phyloP scores from a whole-genome alignment of 768 basidiomycete species.

The Lactarius hengduanensis region DNA sequence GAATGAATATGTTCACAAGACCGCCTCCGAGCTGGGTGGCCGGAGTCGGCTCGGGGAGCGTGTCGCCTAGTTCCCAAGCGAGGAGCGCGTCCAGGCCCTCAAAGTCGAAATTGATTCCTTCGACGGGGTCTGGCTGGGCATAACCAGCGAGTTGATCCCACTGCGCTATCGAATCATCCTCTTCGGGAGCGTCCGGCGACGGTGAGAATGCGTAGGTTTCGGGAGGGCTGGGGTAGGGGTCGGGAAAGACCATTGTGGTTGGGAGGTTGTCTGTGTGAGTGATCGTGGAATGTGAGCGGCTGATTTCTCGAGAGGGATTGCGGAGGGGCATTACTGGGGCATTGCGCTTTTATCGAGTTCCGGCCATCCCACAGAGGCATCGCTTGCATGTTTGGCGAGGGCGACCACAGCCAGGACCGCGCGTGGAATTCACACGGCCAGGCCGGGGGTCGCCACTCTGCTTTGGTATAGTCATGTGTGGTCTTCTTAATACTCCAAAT shows the following conservation, averaged over 20 bases:
- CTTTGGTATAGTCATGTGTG: not conserved
- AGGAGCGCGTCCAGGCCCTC: not conserved
- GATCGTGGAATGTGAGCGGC: not conserved
- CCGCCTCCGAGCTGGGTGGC: not conserved
- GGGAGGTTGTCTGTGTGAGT: not conserved
- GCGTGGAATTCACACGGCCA: not conserved
- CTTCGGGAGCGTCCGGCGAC: not conserved
- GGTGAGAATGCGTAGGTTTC: not conserved
- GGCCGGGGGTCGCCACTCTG: not conserved
- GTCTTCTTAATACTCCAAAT: not conserved
- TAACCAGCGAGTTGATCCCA: no score
- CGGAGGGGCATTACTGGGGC: not conserved
- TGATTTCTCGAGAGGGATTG: not conserved
- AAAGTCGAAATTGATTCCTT: not conserved
- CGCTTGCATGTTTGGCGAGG: not conserved
- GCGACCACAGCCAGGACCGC: not conserved
- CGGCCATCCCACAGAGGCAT: not conserved
- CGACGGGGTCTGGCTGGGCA: not conserved
- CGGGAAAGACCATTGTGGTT: conserved; percentile 1
- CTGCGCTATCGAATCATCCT: not conserved
- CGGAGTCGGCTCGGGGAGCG: not conserved
- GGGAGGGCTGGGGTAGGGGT: not conserved
- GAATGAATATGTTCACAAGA: not conserved
- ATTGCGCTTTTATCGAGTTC: not conserved
- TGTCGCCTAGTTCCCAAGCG: not conserved